Evolutionary conservation across 805 yeast species (phyloP), one percentile per base, ranked within the genome.

Genomic region (Wilhelminamyces savonicus): DNA sequence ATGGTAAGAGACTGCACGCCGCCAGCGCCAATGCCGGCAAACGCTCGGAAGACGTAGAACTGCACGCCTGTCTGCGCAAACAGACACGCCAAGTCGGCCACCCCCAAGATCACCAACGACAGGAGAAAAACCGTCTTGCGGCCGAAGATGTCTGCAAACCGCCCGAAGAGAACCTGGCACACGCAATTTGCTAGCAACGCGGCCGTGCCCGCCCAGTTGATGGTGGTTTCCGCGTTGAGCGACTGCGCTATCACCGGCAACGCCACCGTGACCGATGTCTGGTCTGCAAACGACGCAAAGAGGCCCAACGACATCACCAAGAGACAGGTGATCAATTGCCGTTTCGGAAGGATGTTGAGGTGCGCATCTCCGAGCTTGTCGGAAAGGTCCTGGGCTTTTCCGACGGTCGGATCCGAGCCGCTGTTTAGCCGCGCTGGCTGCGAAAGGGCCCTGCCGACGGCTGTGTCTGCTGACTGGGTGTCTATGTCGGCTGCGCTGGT

Each of bases 141-240:
- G 7, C 75, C 75, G 44, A 73, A 70, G 7, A 74, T 71, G 44
- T 75, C 81, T 2, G 76, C 63, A 16, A 72, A 44, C 19, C 81
- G 52, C 1, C 81, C 81, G 28, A 68, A 62, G 8, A 73, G 44
- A 4, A 72, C 71, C 40, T 74, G 78, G 37, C 72, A 70, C 5
- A 64, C 61, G 27, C 74, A 61, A 29, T 65, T 66, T 5, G 78
- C 74, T 29, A 75, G 62, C 17, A 72, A 48, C 11, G 67, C 48
- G 3, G 78, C 66, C 0, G 80, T 68, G 10, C 78, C 78, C 0
- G 76, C 77, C 81, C 82, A 75, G 27, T 73, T 63, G 25, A 74
- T 70, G 1, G 76, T 63, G 13, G 52, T 53, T 24, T 59, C 55
- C 2, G 76, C 72, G 27, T 69, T 33, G 26, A 74, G 50, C 19